Evolutionary conservation across 169 alveolate genomes (phyloP), one percentile per base, ranked within the genome.

Genomic region (Plasmodium yoelii): DNA sequence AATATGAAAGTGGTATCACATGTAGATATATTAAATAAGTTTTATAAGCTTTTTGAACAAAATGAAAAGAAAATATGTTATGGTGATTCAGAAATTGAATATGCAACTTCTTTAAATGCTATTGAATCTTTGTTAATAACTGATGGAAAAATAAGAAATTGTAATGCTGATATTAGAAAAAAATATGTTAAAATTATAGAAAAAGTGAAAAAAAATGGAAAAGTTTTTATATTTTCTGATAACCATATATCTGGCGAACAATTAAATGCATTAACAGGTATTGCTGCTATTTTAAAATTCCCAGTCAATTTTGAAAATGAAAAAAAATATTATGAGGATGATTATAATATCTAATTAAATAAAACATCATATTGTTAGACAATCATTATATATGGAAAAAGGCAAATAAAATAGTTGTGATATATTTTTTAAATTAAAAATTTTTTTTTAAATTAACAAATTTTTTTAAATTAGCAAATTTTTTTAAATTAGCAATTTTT

Each of bases 241-340:
- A 87, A 87, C 39, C 96, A 93, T 74, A 74, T 86, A 53, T 70
- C 96, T 15, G 92, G 94, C 6, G 94, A 92, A 67, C 93, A 87
- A 74, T 49, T 93, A 26, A 87, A 74, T 51, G 73, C 91, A 2
- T 55, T 93, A n/a, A 90, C 94, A 7, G 95, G 95, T 4, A 61
- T 90, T 10, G 94, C 88, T 15, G 94, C 95, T 39, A 73, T 93
- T 60, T 75, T 93, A 19, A 88, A 94, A 34, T 87, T 82, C 15
- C 90, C 87, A 24, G 28, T 75, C 34, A 47, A 28, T 55, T 19
- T 26, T 44, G 60, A 64, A 19, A 67, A 34, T 44, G 12, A 2
- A 15, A 55, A 13, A 10, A 24, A 46, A 55, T 13, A 59, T 15
- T 24, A 65, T 22, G 53, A 22, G 0, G 34, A 56, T 19, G 19